Evolutionary conservation across 192 early-diverging fungal genomes (phyloP), one percentile per base, ranked within the genome.

Genomic region (Pilaira anomala): DNA sequence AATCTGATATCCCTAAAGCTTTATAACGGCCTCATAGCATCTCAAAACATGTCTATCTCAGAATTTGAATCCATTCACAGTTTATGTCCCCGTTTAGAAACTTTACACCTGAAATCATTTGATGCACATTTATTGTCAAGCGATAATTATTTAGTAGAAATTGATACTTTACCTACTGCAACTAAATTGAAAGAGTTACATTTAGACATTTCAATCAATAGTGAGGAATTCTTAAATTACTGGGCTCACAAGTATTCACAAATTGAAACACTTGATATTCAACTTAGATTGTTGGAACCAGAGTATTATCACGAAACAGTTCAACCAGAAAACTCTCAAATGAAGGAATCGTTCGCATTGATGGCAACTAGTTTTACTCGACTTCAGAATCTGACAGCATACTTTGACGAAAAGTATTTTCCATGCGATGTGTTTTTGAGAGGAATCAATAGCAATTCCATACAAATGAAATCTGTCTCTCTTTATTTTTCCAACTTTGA

Each of bases 371-470:
- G 22, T 16, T 58, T 40, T 6, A 28, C 33, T 22, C 56, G 41
- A 14, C 21, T 58, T 16, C 29, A 42, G 18, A 40, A 18, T 19
- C 56, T 58, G 9, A 41, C 56, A 7, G 40, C 39, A 12, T 36
- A 42, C 18, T 58, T 58, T 58, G 56, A 58, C 14, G 56, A 58
- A n/a, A 58, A 58, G 7, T 58, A 58, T 33, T 39, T 58, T 40
- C 56, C 56, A 24, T 21, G 33, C 12, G 56, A 58, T 24, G 1
- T 58, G 14, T 58, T 58, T 42, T 14, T 58, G 2, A 28, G 40
- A 58, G 56, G 56, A 19, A 21, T 58, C 39, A 58, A 42, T 40
- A 24, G 22, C 14, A 14, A 14, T 58, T 18, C 40, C 13, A 30
- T 29, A 55, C 19, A 36, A 7, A 41, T 58, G 14, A n/a, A 58